phyloP scores from a whole-genome alignment of 2,329 filamentous ascomycete genomes.

The Aciculosporium take region DNA sequence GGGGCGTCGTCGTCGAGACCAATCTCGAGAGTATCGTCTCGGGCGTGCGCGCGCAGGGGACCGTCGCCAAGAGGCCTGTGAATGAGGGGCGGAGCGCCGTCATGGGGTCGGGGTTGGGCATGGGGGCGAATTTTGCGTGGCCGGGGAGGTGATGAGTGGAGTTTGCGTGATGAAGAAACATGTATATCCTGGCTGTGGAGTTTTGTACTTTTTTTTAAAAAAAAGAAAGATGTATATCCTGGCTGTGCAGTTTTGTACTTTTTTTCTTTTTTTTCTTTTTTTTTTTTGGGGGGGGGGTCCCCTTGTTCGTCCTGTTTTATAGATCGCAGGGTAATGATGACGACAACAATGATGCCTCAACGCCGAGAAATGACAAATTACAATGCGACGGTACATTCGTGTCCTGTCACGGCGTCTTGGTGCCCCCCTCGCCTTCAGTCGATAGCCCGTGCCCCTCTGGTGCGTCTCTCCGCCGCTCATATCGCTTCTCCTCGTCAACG shows the following conservation, averaged over 20 bases:
- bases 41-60: conserved; percentile 64
- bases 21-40: conserved; percentile 77
- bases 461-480: conserved; percentile 26
- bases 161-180: background rate
- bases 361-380: conserved; percentile 1
- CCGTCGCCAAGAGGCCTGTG: conserved; percentile 64
- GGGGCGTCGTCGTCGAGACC: conserved; percentile 88
- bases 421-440: conserved; percentile 13
- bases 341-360: background rate
- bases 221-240: too few relatives aligned
- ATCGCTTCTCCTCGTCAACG: conserved; percentile 27
- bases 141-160: conserved; percentile 17
- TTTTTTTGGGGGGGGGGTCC: background rate
- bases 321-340: too few relatives aligned
- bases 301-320: too few relatives aligned
- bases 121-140: conserved; percentile 47
- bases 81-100: conserved; percentile 46
- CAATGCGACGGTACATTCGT: too few relatives aligned
- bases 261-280: background rate
- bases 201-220: background rate
- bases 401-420: background rate
- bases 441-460: conserved; percentile 16
- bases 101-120: conserved; percentile 36
- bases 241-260: background rate
- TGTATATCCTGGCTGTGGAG: background rate